Evolutionary conservation across 139 green algal genomes (phyloP).

Genomic region (Diplosphaera chodatii): DNA sequence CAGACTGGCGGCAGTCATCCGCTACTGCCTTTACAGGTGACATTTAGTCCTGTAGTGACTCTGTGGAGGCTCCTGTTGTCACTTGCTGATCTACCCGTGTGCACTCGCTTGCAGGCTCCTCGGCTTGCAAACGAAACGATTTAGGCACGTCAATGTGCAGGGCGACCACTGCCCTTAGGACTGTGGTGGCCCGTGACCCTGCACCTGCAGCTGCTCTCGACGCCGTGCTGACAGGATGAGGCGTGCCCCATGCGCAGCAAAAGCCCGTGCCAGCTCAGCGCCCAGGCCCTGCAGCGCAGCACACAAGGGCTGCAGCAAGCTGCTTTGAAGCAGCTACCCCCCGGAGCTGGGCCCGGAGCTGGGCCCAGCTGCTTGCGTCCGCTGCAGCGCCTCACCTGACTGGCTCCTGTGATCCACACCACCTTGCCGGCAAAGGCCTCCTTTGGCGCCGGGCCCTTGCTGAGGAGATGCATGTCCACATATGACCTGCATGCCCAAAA

Average conservation of each 20-base stretch:
- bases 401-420: conserved; percentile 76
- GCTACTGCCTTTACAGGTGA: conserved; percentile 48
- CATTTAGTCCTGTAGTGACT: not conserved
- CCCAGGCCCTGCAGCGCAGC: conserved; percentile 50
- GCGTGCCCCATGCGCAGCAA: conserved; percentile 45
- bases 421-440: conserved; percentile 58
- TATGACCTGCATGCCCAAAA: conserved; percentile 25
- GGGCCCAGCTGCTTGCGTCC: too few relatives aligned
- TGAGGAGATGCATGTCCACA: conserved; percentile 40
- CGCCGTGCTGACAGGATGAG: conserved; percentile 68
- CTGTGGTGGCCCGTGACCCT: too few relatives aligned
- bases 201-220: conserved; percentile 43
- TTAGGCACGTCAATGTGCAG: too few relatives aligned
- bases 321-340: not conserved
- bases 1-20: conserved; percentile 16
- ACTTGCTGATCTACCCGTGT: not conserved
- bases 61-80: not conserved
- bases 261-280: conserved; percentile 44
- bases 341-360: too few relatives aligned
- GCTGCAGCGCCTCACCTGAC: conserved; percentile 26
- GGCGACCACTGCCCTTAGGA: too few relatives aligned
- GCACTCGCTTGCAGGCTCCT: too few relatives aligned
- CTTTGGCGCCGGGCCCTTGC: conserved; percentile 14
- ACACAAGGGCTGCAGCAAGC: not conserved
- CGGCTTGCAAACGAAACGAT: too few relatives aligned